Evolutionary conservation across 805 yeast species (phyloP), one percentile per base, ranked within the genome.

Genomic region (Barnettozyma sucrosica): DNA sequence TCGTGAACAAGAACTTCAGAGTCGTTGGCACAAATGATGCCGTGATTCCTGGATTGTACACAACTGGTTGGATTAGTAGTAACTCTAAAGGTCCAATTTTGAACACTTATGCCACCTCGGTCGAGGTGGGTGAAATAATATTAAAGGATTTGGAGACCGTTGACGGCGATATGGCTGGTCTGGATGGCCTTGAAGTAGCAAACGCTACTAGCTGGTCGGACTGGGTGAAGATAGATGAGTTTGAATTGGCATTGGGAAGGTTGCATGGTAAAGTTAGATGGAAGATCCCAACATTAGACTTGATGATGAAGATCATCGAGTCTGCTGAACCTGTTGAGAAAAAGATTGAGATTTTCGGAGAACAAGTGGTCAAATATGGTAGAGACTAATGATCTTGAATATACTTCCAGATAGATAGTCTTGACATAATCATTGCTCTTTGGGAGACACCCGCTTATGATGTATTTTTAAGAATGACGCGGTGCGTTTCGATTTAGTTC

Each of bases 51-150:
- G 84, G 88, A 0, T 67, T 88, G 49, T 92, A 89, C 56, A 81
- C 86, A 2, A 71, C 89, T 8, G 99, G 99, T 0, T 93, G 99
- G 99, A 82, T 89, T 41, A 80, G 85, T 48, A 81, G 77, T 44
- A 95, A 96, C 1, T 85, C 96, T 7, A 76, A 76, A 25, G 99
- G 99, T 1, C 95, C 89, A 4, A 93, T 93, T 54, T 95, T 95
- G 16, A 75, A 87, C 13, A 89, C 98, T 0, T 86, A 92, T 84
- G 76, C 83, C 75, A 89, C 85, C 50, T 79, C 97, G 1, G 83
- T 83, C 52, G 76, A 79, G 8, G 82, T 92, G 0, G 92, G 89
- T 0, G 87, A 80, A 24, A 67, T 72, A 11, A 71, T 93, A 0
- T 58, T 80, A 16, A 68, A 73, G 33, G 96, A 89, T 56, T 65